Percentiles rank a stretch among this genome's conserved stretches.
Evolutionary conservation across 805 yeast genomes (phyloP).

Genomic region (Lipomyces lipofer): DNA sequence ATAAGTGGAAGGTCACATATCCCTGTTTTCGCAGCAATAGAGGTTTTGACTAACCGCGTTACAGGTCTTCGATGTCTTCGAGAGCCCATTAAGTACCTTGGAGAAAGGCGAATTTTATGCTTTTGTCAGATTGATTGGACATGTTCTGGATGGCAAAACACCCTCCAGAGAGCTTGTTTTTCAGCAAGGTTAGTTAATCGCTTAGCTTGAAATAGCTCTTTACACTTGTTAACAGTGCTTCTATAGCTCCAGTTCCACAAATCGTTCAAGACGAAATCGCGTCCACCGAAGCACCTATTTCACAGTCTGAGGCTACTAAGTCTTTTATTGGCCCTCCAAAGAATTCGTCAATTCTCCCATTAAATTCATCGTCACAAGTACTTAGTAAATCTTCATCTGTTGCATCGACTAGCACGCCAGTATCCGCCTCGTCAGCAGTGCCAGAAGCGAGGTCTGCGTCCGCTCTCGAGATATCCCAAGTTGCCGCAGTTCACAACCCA

Average conservation of each 20-base stretch:
- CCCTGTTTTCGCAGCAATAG: no score
- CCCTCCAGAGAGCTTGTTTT: conserved; percentile 30
- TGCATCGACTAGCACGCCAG: neutral
- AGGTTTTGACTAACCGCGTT: neutral
- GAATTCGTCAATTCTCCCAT: neutral
- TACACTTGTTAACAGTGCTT: neutral
- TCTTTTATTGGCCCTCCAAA: no score
- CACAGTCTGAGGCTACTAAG: neutral
- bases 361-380: conserved; percentile 1
- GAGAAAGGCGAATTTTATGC: conserved; percentile 93
- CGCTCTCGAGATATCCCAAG: neutral
- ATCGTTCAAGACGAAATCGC: neutral
- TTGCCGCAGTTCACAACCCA: neutral
- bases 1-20: conserved; percentile 50
- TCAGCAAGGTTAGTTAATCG: conserved; percentile 25
- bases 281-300: neutral
- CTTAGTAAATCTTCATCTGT: neutral
- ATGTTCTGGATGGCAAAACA: conserved; percentile 50
- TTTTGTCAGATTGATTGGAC: conserved; percentile 74
- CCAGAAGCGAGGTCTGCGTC: neutral
- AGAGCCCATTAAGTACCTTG: conserved; percentile 49
- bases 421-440: neutral
- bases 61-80: conserved; percentile 38
- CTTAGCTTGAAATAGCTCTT: neutral
- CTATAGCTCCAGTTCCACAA: conserved; percentile 19